Conservation (phyloP, 1,284 basidiomycete genomes). For the Tranzscheliella williamsii region DNA sequence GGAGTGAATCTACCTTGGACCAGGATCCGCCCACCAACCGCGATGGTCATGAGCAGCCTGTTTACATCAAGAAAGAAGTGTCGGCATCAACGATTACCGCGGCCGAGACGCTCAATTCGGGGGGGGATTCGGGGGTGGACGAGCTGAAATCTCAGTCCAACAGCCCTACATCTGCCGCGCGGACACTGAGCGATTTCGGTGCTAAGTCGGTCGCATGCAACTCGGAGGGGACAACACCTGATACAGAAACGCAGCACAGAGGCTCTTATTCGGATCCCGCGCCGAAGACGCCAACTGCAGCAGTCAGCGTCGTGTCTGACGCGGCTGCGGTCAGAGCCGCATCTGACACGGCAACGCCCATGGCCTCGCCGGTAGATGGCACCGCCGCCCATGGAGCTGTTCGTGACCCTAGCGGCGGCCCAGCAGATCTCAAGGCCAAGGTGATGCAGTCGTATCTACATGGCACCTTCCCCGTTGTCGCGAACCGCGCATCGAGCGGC, state of each 20-base stretch:
- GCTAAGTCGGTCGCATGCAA: neutral
- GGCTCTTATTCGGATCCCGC: neutral
- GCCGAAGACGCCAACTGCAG: too few relatives aligned
- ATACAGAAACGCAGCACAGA: neutral
- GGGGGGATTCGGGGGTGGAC: neutral
- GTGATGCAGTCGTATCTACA: slow-evolving; percentile 13
- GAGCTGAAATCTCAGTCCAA: neutral
- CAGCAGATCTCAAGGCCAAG: slow-evolving; percentile 19
- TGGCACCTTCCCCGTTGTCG: slow-evolving; percentile 30
- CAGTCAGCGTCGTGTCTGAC: neutral
- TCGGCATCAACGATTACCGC: neutral
- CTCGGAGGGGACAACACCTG: neutral
- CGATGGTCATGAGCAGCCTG: neutral
- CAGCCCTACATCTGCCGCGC: neutral
- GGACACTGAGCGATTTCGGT: neutral
- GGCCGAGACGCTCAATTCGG: neutral
- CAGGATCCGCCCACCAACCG: neutral
- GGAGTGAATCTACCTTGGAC: slow-evolving; percentile 3
- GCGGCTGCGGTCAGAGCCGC: neutral
- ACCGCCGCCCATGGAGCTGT: slow-evolving; percentile 3
- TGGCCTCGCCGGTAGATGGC: neutral
- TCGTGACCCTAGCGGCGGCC: too few relatives aligned
- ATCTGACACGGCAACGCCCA: neutral
- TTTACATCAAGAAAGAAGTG: neutral
- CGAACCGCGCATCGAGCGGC: slow-evolving; percentile 1